A percentile compares a stretch with the other conserved stretches of the same genome.
Evolutionary conservation across 2,329 filamentous ascomycete genomes (phyloP).

Genomic region (Capronia coronata): DNA sequence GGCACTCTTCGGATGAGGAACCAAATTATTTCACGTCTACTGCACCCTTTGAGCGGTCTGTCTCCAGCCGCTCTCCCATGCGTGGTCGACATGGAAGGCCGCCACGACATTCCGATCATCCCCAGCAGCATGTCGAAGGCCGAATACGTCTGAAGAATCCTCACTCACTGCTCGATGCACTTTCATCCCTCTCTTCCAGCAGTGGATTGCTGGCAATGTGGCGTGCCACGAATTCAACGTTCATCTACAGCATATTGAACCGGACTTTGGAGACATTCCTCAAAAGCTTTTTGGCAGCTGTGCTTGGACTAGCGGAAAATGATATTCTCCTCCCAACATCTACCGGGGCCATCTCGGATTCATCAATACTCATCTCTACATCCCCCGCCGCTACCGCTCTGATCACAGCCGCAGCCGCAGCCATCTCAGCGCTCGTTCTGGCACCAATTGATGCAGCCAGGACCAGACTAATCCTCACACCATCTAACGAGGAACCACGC

Average conservation of each 20-base stretch:
- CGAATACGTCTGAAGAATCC: constrained; percentile 65
- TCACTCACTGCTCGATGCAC: constrained; percentile 77
- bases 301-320: constrained; percentile 84
- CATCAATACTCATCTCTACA: constrained; percentile 71
- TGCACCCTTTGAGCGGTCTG: constrained; percentile 22
- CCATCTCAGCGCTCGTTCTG: constrained; percentile 69
- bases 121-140: constrained; percentile 43
- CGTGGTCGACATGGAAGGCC: constrained; percentile 29
- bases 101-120: constrained; percentile 30
- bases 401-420: constrained; percentile 61
- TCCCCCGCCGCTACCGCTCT: constrained; percentile 75
- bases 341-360: constrained; percentile 28
- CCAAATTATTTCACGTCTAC: constrained; percentile 51
- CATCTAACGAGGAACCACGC: constrained; percentile 65
- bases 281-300: constrained; percentile 77
- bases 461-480: constrained; percentile 78
- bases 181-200: constrained; percentile 80
- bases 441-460: constrained; percentile 85
- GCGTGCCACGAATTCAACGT: constrained; percentile 89
- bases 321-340: constrained; percentile 47
- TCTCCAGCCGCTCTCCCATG: constrained; percentile 39
- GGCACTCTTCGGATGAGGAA: constrained; percentile 29
- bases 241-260: constrained; percentile 79
- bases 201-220: constrained; percentile 88
- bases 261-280: constrained; percentile 89